A percentile compares a stretch with the other conserved stretches of the same genome.
Conservation (phyloP, 345 rosid genomes). For the Pistacia atlantica region DNA sequence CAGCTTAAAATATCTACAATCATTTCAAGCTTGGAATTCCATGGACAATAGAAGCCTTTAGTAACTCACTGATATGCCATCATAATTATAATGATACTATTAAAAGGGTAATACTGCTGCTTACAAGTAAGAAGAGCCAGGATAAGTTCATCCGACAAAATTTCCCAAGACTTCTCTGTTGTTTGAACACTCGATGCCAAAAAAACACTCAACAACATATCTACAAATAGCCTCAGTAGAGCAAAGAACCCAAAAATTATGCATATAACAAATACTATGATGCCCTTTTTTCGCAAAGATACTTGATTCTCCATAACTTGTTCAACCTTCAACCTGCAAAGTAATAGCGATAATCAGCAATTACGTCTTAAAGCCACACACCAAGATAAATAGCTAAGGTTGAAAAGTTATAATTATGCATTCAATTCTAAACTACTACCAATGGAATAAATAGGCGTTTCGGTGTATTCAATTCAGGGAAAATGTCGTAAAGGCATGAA, state of each 20-base stretch:
- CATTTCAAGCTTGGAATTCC: neutral
- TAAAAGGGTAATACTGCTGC: slow-evolving; percentile 47
- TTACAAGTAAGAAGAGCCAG: slow-evolving; percentile 53
- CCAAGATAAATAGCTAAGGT: neutral
- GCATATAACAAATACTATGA: slow-evolving; percentile 61
- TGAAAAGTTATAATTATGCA: too few relatives aligned
- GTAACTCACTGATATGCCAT: slow-evolving; percentile 1
- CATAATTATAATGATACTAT: slow-evolving; percentile 45
- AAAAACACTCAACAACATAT: slow-evolving; percentile 40
- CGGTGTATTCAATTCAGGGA: neutral
- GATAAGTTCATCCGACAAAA: slow-evolving; percentile 60
- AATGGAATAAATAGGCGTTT: too few relatives aligned
- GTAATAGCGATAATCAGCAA: slow-evolving; percentile 13
- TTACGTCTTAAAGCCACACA: neutral
- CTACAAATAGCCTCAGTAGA: slow-evolving; percentile 46
- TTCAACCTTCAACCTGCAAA: slow-evolving; percentile 59
- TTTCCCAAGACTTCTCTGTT: slow-evolving; percentile 43
- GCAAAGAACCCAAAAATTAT: slow-evolving; percentile 59
- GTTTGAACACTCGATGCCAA: slow-evolving; percentile 28
- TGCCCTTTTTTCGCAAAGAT: slow-evolving; percentile 81
- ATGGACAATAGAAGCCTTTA: neutral
- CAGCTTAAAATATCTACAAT: neutral
- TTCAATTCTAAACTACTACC: too few relatives aligned
- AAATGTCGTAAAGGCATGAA: slow-evolving; percentile 4
- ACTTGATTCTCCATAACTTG: slow-evolving; percentile 47